These are phyloP conservation scores for Hemileccinum impolitum DNA, from an alignment of 768 basidiomycete genomes.

Conservation along the genomic window DNA sequence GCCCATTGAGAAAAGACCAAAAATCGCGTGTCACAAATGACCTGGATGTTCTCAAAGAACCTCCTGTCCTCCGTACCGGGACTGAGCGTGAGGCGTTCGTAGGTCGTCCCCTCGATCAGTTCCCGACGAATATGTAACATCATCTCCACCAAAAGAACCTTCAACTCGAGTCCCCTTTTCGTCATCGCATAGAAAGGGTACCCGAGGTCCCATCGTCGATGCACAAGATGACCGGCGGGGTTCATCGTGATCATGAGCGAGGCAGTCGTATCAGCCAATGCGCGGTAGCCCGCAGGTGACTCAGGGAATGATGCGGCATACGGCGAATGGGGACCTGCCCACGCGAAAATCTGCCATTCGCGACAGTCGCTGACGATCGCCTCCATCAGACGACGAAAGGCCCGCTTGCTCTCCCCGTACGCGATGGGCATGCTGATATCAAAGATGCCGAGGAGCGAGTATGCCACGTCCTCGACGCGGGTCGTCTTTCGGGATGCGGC, in stretches of 20 bases:
- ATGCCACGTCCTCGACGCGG: slow-evolving; percentile 24
- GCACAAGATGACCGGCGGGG: background rate
- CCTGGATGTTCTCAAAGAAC: slow-evolving; percentile 16
- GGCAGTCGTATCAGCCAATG: background rate
- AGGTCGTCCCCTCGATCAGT: slow-evolving; percentile 4
- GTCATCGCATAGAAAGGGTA: slow-evolving; percentile 21
- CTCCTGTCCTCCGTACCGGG: slow-evolving; percentile 11
- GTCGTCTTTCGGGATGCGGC: slow-evolving; percentile 25
- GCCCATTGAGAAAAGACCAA: slow-evolving; percentile 24
- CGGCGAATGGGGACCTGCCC: slow-evolving; percentile 21
- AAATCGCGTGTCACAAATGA: slow-evolving; percentile 15
- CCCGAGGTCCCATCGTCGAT: slow-evolving; percentile 14
- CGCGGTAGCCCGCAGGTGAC: slow-evolving; percentile 18
- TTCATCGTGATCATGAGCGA: background rate
- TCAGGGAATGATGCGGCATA: slow-evolving; percentile 17
- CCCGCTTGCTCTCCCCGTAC: slow-evolving; percentile 25
- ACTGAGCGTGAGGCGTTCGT: slow-evolving; percentile 14
- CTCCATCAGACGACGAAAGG: slow-evolving; percentile 26
- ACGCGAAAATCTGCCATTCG: slow-evolving; percentile 21
- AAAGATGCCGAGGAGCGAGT: slow-evolving; percentile 26
- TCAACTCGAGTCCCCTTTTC: slow-evolving; percentile 21
- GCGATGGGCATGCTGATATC: slow-evolving; percentile 21
- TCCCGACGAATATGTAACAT: slow-evolving; percentile 19
- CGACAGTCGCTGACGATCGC: slow-evolving; percentile 16
- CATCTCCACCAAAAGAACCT: slow-evolving; percentile 22